Percentiles rank a stretch among this genome's conserved stretches.
These are phyloP conservation scores for Setaria viridis DNA, from an alignment of 202 grass and related monocot species.

Conservation along the genomic window DNA sequence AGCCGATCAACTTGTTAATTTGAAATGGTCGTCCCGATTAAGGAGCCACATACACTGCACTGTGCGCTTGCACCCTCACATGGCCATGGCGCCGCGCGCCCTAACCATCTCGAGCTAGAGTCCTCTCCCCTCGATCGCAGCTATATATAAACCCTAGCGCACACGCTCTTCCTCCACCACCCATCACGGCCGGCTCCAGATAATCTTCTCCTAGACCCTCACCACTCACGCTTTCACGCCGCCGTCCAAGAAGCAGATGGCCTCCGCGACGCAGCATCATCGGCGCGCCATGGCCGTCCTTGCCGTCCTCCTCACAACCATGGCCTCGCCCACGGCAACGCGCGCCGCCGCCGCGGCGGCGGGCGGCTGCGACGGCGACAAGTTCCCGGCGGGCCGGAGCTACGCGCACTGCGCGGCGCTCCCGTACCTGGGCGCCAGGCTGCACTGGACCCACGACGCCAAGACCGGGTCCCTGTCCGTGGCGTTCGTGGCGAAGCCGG, in stretches of 20 bases:
- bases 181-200: background rate
- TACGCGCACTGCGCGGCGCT: constrained; percentile 71
- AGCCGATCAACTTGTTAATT: background rate
- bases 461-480: constrained; percentile 55
- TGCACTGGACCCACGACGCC: constrained; percentile 78
- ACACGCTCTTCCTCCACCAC: background rate
- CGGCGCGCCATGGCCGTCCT: constrained; percentile 13
- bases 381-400: constrained; percentile 49
- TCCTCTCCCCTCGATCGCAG: background rate
- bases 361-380: constrained; percentile 49
- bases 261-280: constrained; percentile 17
- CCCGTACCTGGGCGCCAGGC: constrained; percentile 46
- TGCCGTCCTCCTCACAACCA: background rate
- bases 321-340: constrained; percentile 11
- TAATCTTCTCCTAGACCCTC: background rate
- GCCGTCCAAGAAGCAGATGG: constrained; percentile 23
- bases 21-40: background rate
- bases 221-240: background rate
- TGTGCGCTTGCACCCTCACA: background rate
- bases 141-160: background rate
- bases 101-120: background rate
- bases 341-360: background rate
- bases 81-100: background rate
- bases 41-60: constrained; percentile 21
- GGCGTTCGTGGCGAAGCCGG: constrained; percentile 66